Conservation (phyloP, 371 early-diverging fungal genomes). For the Circinella umbellata region DNA sequence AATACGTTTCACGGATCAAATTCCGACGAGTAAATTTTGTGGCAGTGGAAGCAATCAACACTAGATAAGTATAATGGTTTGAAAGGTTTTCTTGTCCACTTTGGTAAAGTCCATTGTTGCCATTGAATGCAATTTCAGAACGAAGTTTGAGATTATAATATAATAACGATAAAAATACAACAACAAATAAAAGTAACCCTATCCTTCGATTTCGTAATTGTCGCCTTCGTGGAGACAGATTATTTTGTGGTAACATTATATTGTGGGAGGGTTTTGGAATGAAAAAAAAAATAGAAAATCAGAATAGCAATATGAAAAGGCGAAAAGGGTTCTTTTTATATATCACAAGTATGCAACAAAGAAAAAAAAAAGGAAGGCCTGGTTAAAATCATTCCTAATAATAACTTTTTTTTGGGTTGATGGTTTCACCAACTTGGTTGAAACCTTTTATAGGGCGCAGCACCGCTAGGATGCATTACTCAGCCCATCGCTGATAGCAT, state of each 20-base stretch:
- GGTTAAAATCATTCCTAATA: no score
- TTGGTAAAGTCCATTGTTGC: not conserved
- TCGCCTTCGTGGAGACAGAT: not conserved
- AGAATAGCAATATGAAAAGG: not conserved
- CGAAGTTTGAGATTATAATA: conserved; percentile 1
- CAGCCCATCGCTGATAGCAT: no score
- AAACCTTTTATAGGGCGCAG: not conserved
- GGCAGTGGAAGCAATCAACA: conserved; percentile 56
- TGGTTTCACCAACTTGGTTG: conserved; percentile 1
- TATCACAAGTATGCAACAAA: no score
- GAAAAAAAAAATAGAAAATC: not conserved
- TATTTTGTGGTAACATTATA: not conserved
- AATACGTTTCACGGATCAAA: conserved; percentile 54
- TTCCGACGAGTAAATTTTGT: conserved; percentile 36
- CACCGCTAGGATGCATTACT: no score
- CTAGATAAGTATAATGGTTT: conserved; percentile 42
- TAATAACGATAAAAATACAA: not conserved
- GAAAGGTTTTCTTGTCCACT: conserved; percentile 12
- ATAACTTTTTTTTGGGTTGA: no score
- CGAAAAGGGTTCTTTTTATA: no score
- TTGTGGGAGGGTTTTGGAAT: not conserved
- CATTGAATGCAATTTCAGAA: not conserved
- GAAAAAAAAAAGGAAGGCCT: no score
- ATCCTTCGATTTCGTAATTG: not conserved
- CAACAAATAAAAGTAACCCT: not conserved